Percentiles rank a stretch among this genome's conserved stretches.
Conservation (phyloP, 2,329 filamentous ascomycete genomes). For the Fusarium nisikadoi region DNA sequence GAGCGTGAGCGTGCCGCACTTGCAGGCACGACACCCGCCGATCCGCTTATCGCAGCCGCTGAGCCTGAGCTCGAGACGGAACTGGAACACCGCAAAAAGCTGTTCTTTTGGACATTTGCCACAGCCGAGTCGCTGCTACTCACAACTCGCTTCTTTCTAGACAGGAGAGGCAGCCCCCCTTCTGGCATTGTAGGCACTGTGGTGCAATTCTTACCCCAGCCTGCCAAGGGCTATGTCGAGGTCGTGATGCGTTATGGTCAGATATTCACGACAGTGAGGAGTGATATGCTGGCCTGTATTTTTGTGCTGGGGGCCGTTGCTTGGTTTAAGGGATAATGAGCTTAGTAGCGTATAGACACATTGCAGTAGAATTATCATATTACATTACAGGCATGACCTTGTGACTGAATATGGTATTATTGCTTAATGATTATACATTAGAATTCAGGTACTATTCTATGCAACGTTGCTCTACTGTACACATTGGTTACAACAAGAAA, state of each 20-base stretch:
- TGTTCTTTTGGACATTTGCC: conserved; percentile 83
- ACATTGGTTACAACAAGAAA: not conserved
- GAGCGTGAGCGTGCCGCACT: conserved; percentile 62
- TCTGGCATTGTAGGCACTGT: conserved; percentile 72
- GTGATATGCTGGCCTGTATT: conserved; percentile 78
- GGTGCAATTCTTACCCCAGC: conserved; percentile 72
- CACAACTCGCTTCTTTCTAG: conserved; percentile 75
- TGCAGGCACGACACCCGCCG: conserved; percentile 39
- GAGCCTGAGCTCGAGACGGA: conserved; percentile 46
- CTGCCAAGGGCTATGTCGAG: conserved; percentile 69
- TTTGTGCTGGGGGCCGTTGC: conserved; percentile 75
- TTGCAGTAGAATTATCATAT: conserved; percentile 12
- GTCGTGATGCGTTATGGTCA: conserved; percentile 72
- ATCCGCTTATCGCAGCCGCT: conserved; percentile 34
- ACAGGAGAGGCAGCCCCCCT: conserved; percentile 67
- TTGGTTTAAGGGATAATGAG: conserved; percentile 52
- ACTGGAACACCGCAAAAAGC: conserved; percentile 47
- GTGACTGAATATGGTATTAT: not conserved
- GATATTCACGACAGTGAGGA: conserved; percentile 77
- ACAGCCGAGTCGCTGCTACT: conserved; percentile 80
- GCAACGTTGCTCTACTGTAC: not conserved
- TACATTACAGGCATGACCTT: not conserved
- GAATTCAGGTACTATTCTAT: not conserved
- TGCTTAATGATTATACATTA: conserved; percentile 25
- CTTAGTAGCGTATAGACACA: not conserved